Conservation (phyloP, 2,329 filamentous ascomycete species). For the Cladosporium colombiae region DNA sequence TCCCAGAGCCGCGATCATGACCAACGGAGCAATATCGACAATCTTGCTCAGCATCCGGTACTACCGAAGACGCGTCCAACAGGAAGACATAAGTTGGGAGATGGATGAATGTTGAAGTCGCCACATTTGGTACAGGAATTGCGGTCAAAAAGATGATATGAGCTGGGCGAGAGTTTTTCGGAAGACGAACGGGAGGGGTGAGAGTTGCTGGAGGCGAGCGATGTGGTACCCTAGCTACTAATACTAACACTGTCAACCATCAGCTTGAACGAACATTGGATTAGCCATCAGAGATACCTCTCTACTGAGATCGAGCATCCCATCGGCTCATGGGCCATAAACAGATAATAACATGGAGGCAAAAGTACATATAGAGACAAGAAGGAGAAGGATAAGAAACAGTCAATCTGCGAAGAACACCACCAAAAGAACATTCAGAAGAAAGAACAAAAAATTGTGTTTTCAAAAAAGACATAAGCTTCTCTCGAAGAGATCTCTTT, state of each 20-base stretch:
- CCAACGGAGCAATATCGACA: neutral
- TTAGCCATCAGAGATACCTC: neutral
- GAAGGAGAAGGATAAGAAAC: neutral
- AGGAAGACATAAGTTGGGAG: neutral
- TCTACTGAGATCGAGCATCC: neutral
- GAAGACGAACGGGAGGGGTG: neutral
- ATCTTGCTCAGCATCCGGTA: neutral
- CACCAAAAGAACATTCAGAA: neutral
- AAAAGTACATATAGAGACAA: neutral
- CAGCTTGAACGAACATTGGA: neutral
- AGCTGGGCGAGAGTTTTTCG: neutral
- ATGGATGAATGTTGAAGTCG: neutral
- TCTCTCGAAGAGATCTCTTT: neutral
- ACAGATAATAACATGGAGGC: neutral
- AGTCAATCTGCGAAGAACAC: neutral
- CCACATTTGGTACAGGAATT: neutral
- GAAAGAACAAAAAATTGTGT: neutral
- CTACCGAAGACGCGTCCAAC: neutral
- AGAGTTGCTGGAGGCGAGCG: neutral
- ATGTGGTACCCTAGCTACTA: neutral
- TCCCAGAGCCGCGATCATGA: neutral
- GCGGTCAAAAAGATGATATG: neutral
- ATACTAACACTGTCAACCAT: neutral
- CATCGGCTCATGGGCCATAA: neutral
- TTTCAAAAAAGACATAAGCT: neutral